A percentile compares a stretch with the other conserved stretches of the same genome.
These are phyloP conservation scores for Zopfia rhizophila DNA, from an alignment of 2,329 filamentous ascomycete species.

Conservation along the genomic window DNA sequence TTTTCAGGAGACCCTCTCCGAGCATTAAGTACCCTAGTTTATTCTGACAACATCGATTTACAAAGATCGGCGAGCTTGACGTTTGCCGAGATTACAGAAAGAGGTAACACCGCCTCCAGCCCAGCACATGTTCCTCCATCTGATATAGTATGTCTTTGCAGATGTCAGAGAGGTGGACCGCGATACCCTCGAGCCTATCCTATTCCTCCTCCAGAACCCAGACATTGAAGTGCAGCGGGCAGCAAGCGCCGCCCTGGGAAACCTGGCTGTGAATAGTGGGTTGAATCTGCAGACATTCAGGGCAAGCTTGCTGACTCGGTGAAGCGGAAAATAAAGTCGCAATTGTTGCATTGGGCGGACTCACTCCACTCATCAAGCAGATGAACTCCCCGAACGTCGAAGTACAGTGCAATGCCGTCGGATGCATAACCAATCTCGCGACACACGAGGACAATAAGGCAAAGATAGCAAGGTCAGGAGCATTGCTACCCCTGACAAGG, in stretches of 20 bases:
- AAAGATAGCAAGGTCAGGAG: conserved; percentile 95
- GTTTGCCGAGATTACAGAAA: conserved; percentile 97
- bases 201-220: conserved; percentile 91
- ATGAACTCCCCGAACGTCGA: conserved; percentile 99
- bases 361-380: conserved; percentile 92
- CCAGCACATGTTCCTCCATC: conserved; percentile 7
- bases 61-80: conserved; percentile 97
- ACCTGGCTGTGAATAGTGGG: conserved; percentile 94
- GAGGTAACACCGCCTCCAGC: conserved; percentile 73
- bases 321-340: conserved; percentile 98
- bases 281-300: conserved; percentile 16
- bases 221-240: conserved; percentile 98
- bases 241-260: conserved; percentile 93
- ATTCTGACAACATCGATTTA: conserved; percentile 98
- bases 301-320: conserved; percentile 54
- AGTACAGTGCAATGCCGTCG: conserved; percentile 98
- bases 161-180: conserved; percentile 97
- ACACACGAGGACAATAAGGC: conserved; percentile 99
- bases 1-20: conserved; percentile 95
- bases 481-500: conserved; percentile 87
- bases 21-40: conserved; percentile 94
- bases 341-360: conserved; percentile 90
- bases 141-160: conserved; percentile 52
- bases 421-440: conserved; percentile 97
- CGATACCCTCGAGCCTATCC: conserved; percentile 93